Evolutionary conservation across 257 asterid species (phyloP), one percentile per base, ranked within the genome.

Genomic region (Ophiorrhiza pumila): DNA sequence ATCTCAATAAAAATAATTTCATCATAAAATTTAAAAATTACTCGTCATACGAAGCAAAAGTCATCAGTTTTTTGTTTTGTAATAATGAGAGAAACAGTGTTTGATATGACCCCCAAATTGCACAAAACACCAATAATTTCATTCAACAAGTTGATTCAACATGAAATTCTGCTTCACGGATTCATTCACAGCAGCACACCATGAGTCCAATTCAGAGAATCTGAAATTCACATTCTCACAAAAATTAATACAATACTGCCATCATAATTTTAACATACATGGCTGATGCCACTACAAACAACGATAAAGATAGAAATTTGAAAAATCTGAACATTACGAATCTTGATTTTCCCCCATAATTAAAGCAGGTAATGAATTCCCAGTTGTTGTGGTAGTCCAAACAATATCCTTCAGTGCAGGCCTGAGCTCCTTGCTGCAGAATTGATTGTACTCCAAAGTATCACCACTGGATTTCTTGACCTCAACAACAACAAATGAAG

Each of bases 381-480:
- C 85, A 10, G 77, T 55, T 25, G 84, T 29, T 46, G 47, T 23
- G 0, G 89, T 61, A 2, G 86, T 83, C 90, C 90, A 86, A 5
- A 52, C 77, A 14, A 86, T 71, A 34, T 86, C 90, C 71, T 86
- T 82, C 7, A 86, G 83, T 22, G 90, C 90, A 4, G 88, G 90
- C 32, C 79, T 74, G 17, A 86, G 88, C 72, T 83, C 87, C 23
- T 80, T 80, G 43, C 68, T 86, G 84, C 87, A 86, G 84, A 86
- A 86, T 32, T 78, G 84, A 29, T 82, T 86, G 60, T 77, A 86
- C 76, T 86, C 90, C 73, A 86, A 69, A 4, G 88, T 82, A 74
- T 86, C 90, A 2, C 90, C 90, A 37, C 85, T 83, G 2, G 87
- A 67, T 25, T 82, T 86, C 75, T 82, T 86, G 68, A 86, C 90